Base-by-base conservation (phyloP, 2,329 filamentous ascomycete species). In the Colletotrichum lentis region DNA sequence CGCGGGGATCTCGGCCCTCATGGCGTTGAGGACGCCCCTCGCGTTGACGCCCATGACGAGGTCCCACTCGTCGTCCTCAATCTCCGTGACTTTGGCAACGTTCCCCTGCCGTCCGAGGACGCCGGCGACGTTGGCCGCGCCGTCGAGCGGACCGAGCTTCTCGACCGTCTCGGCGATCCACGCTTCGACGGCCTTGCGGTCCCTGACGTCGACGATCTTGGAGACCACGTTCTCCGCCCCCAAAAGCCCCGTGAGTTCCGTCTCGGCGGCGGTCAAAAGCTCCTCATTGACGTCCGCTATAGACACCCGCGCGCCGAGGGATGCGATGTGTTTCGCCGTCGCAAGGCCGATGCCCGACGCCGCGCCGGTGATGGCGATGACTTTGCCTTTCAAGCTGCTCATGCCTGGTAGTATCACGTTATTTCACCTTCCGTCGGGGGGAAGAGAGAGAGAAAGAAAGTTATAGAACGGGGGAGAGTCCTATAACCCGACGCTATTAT, bases 281-380 rank as follows among this genome's bases (percentile, higher is more conserved):
- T 69, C 64, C 4, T 75, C 69, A 54, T 81, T 77, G 62, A 85
- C 75, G 71, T 86, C 85, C 11, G 80, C 82, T 7, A 86, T 75
- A 3, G 83, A 83, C 12, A 87, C 71, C 3, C 69, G 75, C 0
- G 82, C 83, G 27, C 83, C 84, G 22, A 78, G 76, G 1, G 75
- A 72, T 61, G 80, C 78, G 1, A 85, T 77, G 20, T 81, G 77
- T 18, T 77, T 76, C 10, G 83, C 80, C 11, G 82, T 82, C 12
- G 81, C 81, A 16, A 82, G 77, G 39, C 84, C 84, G 58, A 86
- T 86, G 12, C 84, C 84, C 5, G 78, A 79, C 0, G 80, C 80
- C 1, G 81, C 80, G 37, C 84, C 84, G 4, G 83, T 85, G 31
- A 86, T 73, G 61, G 81, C 81, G 66, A 85, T 79, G 53, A 84